These are phyloP conservation scores for Apiospora pterosperma DNA, from an alignment of 2,329 filamentous ascomycete genomes.

Conservation along the genomic window DNA sequence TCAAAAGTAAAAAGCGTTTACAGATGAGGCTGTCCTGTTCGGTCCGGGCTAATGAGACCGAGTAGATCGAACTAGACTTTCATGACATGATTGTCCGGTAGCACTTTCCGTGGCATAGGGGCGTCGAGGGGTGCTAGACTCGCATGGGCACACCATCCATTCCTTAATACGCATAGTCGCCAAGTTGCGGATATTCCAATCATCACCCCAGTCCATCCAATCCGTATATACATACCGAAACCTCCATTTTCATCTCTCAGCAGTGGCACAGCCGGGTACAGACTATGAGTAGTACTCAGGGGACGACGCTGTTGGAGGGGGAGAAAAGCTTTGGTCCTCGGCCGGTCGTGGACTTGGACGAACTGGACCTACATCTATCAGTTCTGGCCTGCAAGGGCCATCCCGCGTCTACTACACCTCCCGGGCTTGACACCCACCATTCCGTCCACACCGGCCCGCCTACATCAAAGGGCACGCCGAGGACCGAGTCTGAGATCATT, in stretches of 20 bases:
- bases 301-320: slow-evolving; percentile 22
- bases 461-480: slow-evolving; percentile 20
- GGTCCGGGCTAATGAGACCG: slow-evolving; percentile 10
- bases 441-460: slow-evolving; percentile 16
- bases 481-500: slow-evolving; percentile 27
- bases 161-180: slow-evolving; percentile 15
- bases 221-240: slow-evolving; percentile 27
- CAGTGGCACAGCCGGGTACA: slow-evolving; percentile 17
- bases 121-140: slow-evolving; percentile 14
- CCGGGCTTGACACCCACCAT: slow-evolving; percentile 16
- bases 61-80: slow-evolving; percentile 15
- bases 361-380: slow-evolving; percentile 25
- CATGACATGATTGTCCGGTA: slow-evolving; percentile 17
- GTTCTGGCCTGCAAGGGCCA: slow-evolving; percentile 18
- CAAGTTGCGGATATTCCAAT: slow-evolving; percentile 19
- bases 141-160: slow-evolving; percentile 2
- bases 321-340: slow-evolving; percentile 18
- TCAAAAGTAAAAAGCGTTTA: background rate
- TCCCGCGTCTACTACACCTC: slow-evolving; percentile 9
- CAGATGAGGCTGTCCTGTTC: background rate
- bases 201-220: slow-evolving; percentile 12
- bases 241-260: slow-evolving; percentile 13
- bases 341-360: slow-evolving; percentile 21
- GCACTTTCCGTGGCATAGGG: slow-evolving; percentile 16
- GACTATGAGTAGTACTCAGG: slow-evolving; percentile 27